Percentiles rank a stretch among this genome's conserved stretches.
Evolutionary conservation across 176 grass and related monocot species (phyloP).

Genomic region (Bromus sterilis): DNA sequence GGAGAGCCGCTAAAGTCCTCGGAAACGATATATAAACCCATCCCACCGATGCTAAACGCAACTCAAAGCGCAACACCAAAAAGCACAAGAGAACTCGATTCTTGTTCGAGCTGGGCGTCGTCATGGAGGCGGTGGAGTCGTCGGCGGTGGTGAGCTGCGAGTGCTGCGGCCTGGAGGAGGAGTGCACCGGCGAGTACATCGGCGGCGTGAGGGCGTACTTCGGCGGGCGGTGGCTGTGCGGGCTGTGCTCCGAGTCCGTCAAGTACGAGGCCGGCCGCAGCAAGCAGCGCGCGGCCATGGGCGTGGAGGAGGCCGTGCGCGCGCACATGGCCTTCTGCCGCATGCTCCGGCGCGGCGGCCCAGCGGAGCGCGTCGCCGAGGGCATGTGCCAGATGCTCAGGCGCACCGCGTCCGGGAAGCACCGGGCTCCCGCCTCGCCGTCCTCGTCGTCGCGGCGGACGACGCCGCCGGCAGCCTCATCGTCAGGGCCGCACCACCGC

Average conservation of each 20-base stretch:
- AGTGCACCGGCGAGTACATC: constrained; percentile 75
- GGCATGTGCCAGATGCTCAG: constrained; percentile 77
- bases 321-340: constrained; percentile 75
- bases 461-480: not conserved
- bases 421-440: not conserved
- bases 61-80: not conserved
- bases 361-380: constrained; percentile 55
- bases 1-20: not conserved
- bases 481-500: not conserved
- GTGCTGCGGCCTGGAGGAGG: constrained; percentile 79
- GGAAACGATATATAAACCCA: constrained; percentile 1
- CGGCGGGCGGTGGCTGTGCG: constrained; percentile 69
- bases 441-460: constrained; percentile 8
- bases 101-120: too few relatives aligned
- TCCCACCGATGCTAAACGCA: not conserved
- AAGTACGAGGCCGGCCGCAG: constrained; percentile 52
- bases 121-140: constrained; percentile 42
- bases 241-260: constrained; percentile 73
- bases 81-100: not conserved
- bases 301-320: constrained; percentile 53
- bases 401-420: constrained; percentile 36
- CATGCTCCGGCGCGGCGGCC: constrained; percentile 41
- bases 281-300: not conserved
- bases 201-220: constrained; percentile 41
- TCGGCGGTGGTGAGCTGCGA: constrained; percentile 58